Percentiles rank a stretch among this genome's conserved stretches.
Evolutionary conservation across 257 asterid species (phyloP).

Genomic region (Cynanchum wilfordii): DNA sequence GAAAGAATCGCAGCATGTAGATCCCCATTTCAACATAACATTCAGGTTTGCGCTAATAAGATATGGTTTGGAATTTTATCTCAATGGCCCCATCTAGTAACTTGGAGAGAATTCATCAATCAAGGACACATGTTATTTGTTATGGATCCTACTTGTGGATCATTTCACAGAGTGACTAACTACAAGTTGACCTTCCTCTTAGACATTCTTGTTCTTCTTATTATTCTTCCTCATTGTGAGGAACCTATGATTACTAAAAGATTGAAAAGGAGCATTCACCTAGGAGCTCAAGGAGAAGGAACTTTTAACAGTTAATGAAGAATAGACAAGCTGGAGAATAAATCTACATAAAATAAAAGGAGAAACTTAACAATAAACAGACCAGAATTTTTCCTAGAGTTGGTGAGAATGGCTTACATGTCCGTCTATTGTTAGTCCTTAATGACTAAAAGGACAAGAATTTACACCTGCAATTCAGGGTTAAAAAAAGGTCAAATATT

Average conservation of each 20-base stretch:
- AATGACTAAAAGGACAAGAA: not conserved
- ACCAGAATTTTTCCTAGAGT: too few species aligned
- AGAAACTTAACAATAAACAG: too few species aligned
- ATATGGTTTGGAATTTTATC: not conserved
- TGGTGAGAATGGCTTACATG: not conserved
- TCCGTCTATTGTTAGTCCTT: not conserved
- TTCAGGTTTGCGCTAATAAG: not conserved
- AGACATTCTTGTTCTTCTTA: too few species aligned
- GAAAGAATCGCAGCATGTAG: not conserved
- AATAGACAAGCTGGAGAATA: too few species aligned
- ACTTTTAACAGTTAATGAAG: too few species aligned
- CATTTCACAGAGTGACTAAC: too few species aligned
- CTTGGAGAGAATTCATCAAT: not conserved
- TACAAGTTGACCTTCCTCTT: too few species aligned
- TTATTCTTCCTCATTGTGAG: too few species aligned
- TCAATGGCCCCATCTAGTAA: not conserved
- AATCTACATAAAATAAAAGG: too few species aligned
- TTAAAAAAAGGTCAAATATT: not conserved
- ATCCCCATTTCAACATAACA: not conserved
- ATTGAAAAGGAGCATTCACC: too few species aligned
- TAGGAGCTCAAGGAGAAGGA: not conserved
- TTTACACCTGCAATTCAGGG: not conserved
- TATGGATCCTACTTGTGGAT: too few species aligned
- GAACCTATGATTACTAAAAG: too few species aligned
- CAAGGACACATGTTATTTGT: not conserved